Evolutionary conservation across 208 protist genomes (phyloP), one percentile per base, ranked within the genome.

Genomic region (Crithidia sp.): DNA sequence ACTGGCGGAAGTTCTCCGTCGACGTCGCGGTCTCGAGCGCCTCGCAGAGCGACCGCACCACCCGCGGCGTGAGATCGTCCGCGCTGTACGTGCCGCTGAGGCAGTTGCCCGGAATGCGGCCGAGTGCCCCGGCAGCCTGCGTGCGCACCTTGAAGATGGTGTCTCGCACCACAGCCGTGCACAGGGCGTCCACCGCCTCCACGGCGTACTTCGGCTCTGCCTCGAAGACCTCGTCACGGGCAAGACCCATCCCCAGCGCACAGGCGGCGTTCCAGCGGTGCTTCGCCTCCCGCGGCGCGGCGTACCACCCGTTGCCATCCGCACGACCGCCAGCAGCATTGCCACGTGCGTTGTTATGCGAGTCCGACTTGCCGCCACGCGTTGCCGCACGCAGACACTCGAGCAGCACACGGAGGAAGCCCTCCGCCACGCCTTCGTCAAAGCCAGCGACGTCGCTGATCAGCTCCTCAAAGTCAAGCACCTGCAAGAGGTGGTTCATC

Each of bases 111-210:
- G 70, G 72, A 17, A 84, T 75, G 40, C 70, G 77, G 3, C 66
- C 82, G 9, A 96, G 76, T 7, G 91, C 86, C 3, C 45, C 69
- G 6, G 87, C 91, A 14, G 89, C 89, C 71, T 91, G 89, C n/a
- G 86, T 92, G 66, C 89, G 88, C 17, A 96, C 91, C 65, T 96
- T 96, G 70, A 92, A 93, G 44, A 89, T 90, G 55, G 82, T 78
- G 41, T 96, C 91, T 13, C 76, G 75, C 56, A 82, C 71, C 5
- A 93, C 77, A 6, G 85, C 61, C 13, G 77, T 74, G 52, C 70
- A 82, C 12, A 96, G 81, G 3, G 79, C 77, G 16, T 87, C 78
- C 3, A 96, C 83, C 7, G 82, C 84, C 67, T 78, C 74, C 39
- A 81, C 71, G 13, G 86, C 77, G 55, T 67, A 74, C 43, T 68